Evolutionary conservation across 495 filamentous ascomycete genomes (phyloP), one percentile per base, ranked within the genome.

Genomic region (Hypoxylon lienhwacheense): DNA sequence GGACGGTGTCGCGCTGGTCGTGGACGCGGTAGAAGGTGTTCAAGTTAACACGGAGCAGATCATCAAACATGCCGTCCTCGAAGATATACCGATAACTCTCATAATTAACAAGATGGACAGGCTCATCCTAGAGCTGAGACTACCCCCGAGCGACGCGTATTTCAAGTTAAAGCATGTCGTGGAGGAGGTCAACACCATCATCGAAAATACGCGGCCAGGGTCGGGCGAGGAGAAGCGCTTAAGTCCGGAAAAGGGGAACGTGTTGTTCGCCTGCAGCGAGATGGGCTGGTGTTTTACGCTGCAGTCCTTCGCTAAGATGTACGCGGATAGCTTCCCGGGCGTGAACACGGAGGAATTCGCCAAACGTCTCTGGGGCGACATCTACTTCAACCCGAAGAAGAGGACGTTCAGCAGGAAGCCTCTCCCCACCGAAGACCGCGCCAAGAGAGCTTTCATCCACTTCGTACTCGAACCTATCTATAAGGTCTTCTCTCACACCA

Each of bases 81-180:
- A 96, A 67, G 90, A 89, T 63, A 77, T 97, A 7, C 92, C 93
- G 0, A 74, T 98, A 59, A 90, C 88, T 1, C 70, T 98, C 56
- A 83, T 97, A 42, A 80, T 98, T 70, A 98, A 97, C 76, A 98
- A 98, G 70, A 86, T 98, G 84, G 93, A 98, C 59, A 84, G 93
- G 29, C 73, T 98, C 47, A 95, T 98, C 46, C 73, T 98, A 25
- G 93, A 98, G 69, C 81, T 98, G 44, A 95, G 96, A 69, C 79
- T 98, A 11, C 95, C 95, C 1, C 95, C 95, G 3, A 88, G 84
- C 54, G 93, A 98, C 66, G 93, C 93, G 17, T 98, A 97, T 69
- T 97, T 96, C 81, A 98, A 98, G 73, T 70, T 98, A 41, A 97
- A 97, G 65, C 92, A 97, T 71, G 91, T 96, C 16, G 85, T 98